Conservation (phyloP, 2,329 filamentous ascomycete genomes). For the Emydomyces testavorans region DNA sequence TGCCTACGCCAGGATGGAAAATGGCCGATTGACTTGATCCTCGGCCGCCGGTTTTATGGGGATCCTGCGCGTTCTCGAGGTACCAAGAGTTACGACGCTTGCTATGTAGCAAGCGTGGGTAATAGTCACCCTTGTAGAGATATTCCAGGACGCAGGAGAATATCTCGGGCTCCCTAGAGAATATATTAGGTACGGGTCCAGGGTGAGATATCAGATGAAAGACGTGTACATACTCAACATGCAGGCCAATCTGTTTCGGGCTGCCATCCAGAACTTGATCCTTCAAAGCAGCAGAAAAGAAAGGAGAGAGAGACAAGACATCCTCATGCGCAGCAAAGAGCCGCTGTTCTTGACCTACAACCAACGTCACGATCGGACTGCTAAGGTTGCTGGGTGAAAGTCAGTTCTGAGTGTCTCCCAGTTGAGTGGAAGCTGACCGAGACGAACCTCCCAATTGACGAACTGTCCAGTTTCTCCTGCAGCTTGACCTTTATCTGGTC, state of each 20-base stretch:
- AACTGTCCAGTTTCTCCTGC: constrained; percentile 65
- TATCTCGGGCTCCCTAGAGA: constrained; percentile 75
- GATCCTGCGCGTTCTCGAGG: constrained; percentile 60
- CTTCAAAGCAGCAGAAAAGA: constrained; percentile 62
- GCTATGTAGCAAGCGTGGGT: constrained; percentile 76
- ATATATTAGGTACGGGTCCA: constrained; percentile 14
- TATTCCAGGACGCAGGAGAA: constrained; percentile 92
- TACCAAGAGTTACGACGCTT: constrained; percentile 79
- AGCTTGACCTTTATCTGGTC: constrained; percentile 76
- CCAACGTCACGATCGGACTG: constrained; percentile 72
- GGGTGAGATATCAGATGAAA: not conserved
- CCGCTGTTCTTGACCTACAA: constrained; percentile 71
- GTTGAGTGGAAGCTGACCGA: not conserved
- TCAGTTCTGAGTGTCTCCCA: constrained; percentile 16
- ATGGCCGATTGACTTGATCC: constrained; percentile 63
- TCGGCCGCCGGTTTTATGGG: constrained; percentile 46
- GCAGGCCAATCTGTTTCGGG: constrained; percentile 65
- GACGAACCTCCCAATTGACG: constrained; percentile 41
- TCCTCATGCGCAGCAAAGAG: constrained; percentile 94
- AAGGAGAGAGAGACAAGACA: constrained; percentile 73
- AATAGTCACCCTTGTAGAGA: constrained; percentile 94
- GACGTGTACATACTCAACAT: constrained; percentile 43
- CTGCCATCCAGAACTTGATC: constrained; percentile 58
- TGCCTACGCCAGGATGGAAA: constrained; percentile 60
- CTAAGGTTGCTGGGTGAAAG: constrained; percentile 38